These are phyloP conservation scores for Tephrocybe rancida DNA, from an alignment of 768 basidiomycete species.

Conservation along the genomic window DNA sequence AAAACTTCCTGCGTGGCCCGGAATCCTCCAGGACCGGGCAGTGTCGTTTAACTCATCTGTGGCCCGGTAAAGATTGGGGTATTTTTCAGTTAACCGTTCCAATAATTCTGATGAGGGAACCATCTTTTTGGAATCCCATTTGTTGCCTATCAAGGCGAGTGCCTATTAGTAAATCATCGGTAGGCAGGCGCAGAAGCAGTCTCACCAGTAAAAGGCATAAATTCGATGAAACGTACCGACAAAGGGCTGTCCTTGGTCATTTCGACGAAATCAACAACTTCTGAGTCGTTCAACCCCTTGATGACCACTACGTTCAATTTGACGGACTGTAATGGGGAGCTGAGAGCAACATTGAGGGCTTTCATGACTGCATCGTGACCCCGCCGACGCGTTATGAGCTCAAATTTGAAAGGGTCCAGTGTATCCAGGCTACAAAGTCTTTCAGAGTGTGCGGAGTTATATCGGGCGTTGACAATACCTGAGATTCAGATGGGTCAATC, in stretches of 20 bases:
- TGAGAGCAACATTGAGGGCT: slow-evolving; percentile 64
- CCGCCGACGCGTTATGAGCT: slow-evolving; percentile 79
- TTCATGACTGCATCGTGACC: slow-evolving; percentile 79
- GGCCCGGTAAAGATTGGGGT: slow-evolving; percentile 58
- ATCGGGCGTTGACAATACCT: slow-evolving; percentile 39
- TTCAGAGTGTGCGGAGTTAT: not conserved
- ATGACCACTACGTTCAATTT: slow-evolving; percentile 89
- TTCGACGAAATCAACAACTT: slow-evolving; percentile 78
- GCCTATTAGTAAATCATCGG: not conserved
- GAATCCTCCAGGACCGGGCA: slow-evolving; percentile 78
- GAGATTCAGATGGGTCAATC: slow-evolving; percentile 76
- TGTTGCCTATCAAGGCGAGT: slow-evolving; percentile 63
- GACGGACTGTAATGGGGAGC: slow-evolving; percentile 53
- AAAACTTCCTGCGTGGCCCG: slow-evolving; percentile 67
- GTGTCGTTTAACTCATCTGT: slow-evolving; percentile 77
- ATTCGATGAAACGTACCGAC: slow-evolving; percentile 88
- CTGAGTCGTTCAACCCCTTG: slow-evolving; percentile 79
- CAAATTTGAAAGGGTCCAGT: slow-evolving; percentile 84
- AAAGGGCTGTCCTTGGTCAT: slow-evolving; percentile 65
- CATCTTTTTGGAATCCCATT: slow-evolving; percentile 85
- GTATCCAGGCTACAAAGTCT: slow-evolving; percentile 69
- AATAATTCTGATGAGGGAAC: slow-evolving; percentile 73
- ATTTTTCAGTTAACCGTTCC: slow-evolving; percentile 41
- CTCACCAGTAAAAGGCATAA: slow-evolving; percentile 90
- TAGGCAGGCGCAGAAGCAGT: slow-evolving; percentile 3